These are phyloP conservation scores for Posidonia oceanica DNA, from an alignment of 116 monocot species.

Conservation along the genomic window DNA sequence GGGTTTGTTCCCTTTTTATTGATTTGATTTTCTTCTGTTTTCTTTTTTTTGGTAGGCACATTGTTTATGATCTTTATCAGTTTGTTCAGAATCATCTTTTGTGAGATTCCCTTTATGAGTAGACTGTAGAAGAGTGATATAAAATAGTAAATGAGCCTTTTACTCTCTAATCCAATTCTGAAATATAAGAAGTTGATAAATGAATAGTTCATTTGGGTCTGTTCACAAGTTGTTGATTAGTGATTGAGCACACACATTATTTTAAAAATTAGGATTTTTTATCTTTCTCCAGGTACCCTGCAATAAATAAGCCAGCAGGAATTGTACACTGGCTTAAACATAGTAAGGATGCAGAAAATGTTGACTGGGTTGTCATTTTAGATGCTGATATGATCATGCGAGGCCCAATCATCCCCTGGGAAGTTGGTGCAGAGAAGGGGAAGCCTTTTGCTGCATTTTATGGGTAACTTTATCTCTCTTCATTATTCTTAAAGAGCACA, in stretches of 20 bases:
- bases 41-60: no score
- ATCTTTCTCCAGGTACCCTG: conserved; percentile 73
- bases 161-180: no score
- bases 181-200: background rate
- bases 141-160: no score
- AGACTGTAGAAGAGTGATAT: no score
- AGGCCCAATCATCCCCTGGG: conserved; percentile 97
- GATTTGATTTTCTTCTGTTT: no score
- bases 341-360: conserved; percentile 81
- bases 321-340: conserved; percentile 90
- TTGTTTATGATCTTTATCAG: no score
- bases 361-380: conserved; percentile 97
- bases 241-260: background rate
- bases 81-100: no score
- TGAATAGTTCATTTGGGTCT: background rate
- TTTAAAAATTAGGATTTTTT: background rate
- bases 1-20: no score
- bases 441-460: conserved; percentile 93
- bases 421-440: conserved; percentile 94
- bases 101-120: no score
- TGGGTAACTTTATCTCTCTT: conserved; percentile 41
- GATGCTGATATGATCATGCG: conserved; percentile 97
- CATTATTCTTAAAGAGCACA: background rate
- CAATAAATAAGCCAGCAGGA: conserved; percentile 96
- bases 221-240: background rate